Conservation (phyloP, 1,284 basidiomycete genomes). For the Macrocybe sp. region DNA sequence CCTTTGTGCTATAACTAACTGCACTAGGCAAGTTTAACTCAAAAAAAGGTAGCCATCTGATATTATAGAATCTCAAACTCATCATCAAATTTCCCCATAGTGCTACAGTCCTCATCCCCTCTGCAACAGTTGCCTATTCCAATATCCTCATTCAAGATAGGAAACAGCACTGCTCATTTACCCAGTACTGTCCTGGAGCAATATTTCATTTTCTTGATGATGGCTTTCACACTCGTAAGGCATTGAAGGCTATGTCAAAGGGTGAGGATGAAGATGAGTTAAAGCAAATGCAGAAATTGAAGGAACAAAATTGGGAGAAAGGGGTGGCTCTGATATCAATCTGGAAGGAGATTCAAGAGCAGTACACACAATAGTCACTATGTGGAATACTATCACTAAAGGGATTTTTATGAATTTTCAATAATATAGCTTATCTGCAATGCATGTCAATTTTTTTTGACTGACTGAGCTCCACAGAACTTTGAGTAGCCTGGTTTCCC, state of each 20-base stretch:
- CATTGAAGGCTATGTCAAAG: neutral
- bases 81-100: constrained; percentile 10
- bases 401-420: too few species aligned
- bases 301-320: neutral
- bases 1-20: constrained; percentile 4
- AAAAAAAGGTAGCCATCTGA: constrained; percentile 6
- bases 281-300: neutral
- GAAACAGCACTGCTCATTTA: constrained; percentile 10
- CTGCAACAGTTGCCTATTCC: constrained; percentile 8
- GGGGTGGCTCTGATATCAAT: neutral
- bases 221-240: constrained; percentile 1
- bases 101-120: constrained; percentile 9
- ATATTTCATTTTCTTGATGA: constrained; percentile 4
- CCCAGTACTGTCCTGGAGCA: constrained; percentile 4
- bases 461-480: too few species aligned
- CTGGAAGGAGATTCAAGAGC: neutral
- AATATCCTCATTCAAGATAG: constrained; percentile 7
- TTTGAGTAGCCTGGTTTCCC: too few species aligned
- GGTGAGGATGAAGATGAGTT: neutral
- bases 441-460: too few species aligned
- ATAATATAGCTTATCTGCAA: too few species aligned
- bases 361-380: too few species aligned
- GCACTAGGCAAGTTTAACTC: constrained; percentile 3
- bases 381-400: too few species aligned
- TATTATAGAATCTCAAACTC: constrained; percentile 7